Evolutionary conservation across 208 protist species (phyloP).

Genomic region (Leishmania gerbilli): DNA sequence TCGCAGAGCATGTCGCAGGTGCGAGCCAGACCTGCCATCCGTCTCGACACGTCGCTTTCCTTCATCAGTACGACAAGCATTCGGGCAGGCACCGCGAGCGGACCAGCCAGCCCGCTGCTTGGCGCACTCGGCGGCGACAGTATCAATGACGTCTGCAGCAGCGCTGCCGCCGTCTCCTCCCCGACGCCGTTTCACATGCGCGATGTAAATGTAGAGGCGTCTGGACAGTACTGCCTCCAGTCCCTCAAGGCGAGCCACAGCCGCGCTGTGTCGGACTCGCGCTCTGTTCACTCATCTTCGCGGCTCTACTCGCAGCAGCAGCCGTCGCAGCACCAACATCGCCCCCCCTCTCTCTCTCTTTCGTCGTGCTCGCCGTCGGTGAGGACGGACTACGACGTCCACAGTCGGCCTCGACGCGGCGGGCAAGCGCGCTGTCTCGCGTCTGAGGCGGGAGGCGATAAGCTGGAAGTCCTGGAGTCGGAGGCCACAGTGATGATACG

Average conservation of each 20-base stretch:
- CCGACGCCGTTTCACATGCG: constrained; percentile 10
- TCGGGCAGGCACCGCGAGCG: constrained; percentile 14
- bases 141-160: not conserved
- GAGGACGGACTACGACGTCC: not conserved
- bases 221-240: not conserved
- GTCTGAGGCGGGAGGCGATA: not conserved
- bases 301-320: not conserved
- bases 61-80: constrained; percentile 22
- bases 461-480: constrained; percentile 13
- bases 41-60: constrained; percentile 35
- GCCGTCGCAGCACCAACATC: not conserved
- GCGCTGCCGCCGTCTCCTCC: not conserved
- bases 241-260: constrained; percentile 12
- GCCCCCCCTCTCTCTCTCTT: not conserved
- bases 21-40: constrained; percentile 38
- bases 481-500: constrained; percentile 21
- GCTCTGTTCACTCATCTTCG: constrained; percentile 1
- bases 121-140: not conserved
- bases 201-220: constrained; percentile 5
- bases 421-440: not conserved
- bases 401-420: not conserved
- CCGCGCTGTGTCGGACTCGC: constrained; percentile 4
- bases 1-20: constrained; percentile 47
- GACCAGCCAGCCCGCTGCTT: constrained; percentile 25
- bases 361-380: constrained; percentile 15